Percentiles rank a stretch among this genome's conserved stretches.
These are phyloP conservation scores for Suillus cothurnatus DNA, from an alignment of 768 basidiomycete species.

Conservation along the genomic window DNA sequence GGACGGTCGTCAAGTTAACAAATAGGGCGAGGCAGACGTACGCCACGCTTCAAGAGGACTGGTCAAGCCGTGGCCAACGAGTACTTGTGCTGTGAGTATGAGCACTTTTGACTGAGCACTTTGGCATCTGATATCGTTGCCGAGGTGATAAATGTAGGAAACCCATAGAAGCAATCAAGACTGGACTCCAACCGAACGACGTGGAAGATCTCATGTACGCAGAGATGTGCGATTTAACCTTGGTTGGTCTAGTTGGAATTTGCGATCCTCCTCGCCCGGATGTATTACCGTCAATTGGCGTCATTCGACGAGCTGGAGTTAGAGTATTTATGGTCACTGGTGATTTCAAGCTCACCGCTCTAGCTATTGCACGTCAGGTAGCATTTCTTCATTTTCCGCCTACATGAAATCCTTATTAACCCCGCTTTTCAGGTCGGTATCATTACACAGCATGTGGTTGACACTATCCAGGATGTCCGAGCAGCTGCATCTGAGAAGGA, in stretches of 20 bases:
- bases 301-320: slow-evolving; percentile 48
- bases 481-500: slow-evolving; percentile 20
- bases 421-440: slow-evolving; percentile 33
- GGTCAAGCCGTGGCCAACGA: slow-evolving; percentile 47
- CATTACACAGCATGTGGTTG: slow-evolving; percentile 34
- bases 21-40: slow-evolving; percentile 14
- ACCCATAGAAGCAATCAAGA: slow-evolving; percentile 6
- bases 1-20: slow-evolving; percentile 27
- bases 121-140: not conserved
- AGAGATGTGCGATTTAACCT: slow-evolving; percentile 37
- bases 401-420: not conserved
- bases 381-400: slow-evolving; percentile 17
- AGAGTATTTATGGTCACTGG: slow-evolving; percentile 55
- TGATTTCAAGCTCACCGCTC: slow-evolving; percentile 48
- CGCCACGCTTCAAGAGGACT: slow-evolving; percentile 30
- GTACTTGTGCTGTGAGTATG: slow-evolving; percentile 41
- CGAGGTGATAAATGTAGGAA: slow-evolving; percentile 5
- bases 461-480: slow-evolving; percentile 26
- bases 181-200: slow-evolving; percentile 14
- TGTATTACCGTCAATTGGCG: slow-evolving; percentile 42
- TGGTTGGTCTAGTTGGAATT: slow-evolving; percentile 50
- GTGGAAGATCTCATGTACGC: slow-evolving; percentile 36
- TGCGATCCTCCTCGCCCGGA: slow-evolving; percentile 53
- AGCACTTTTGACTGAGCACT: not conserved
- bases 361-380: slow-evolving; percentile 45